Conservation (phyloP, 768 basidiomycete species). For the Paxillus involutus region DNA sequence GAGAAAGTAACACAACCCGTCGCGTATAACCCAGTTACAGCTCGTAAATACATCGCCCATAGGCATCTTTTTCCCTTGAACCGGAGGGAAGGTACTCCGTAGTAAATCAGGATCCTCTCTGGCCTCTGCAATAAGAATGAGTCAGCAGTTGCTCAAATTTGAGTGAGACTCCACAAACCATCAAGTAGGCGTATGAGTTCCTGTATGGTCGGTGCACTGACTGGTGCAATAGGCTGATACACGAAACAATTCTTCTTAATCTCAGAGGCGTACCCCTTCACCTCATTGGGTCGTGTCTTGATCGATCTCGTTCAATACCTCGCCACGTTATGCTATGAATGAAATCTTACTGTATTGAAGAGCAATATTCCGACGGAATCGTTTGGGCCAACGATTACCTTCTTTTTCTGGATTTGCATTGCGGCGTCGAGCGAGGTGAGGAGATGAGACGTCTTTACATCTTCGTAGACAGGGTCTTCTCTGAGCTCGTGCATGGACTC, state of each 20-base stretch:
- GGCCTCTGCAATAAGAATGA: conserved; percentile 44
- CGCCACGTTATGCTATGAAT: not conserved
- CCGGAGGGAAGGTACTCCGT: conserved; percentile 61
- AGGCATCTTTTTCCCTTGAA: conserved; percentile 58
- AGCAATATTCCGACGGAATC: conserved; percentile 89
- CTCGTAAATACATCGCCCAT: conserved; percentile 90
- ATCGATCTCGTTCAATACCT: not conserved
- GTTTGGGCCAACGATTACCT: conserved; percentile 84
- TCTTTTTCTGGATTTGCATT: conserved; percentile 84
- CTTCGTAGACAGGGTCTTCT: conserved; percentile 65
- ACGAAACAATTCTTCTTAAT: conserved; percentile 71
- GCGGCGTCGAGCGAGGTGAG: conserved; percentile 80
- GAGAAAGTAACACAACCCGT: conserved; percentile 53
- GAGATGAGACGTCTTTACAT: conserved; percentile 71
- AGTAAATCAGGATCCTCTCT: conserved; percentile 62
- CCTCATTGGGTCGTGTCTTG: conserved; percentile 27
- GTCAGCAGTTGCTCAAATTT: not conserved
- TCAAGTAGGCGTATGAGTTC: conserved; percentile 77
- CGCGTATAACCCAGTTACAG: conserved; percentile 86
- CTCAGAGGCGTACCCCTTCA: conserved; percentile 46
- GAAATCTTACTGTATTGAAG: conserved; percentile 80
- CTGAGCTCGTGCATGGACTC: conserved; percentile 79
- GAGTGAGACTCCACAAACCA: conserved; percentile 43
- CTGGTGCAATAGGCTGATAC: conserved; percentile 72
- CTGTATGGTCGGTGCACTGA: conserved; percentile 82